A percentile compares a stretch with the other conserved stretches of the same genome.
Conservation (phyloP, 139 green algal genomes). For the Axilococcus clingmanii region DNA sequence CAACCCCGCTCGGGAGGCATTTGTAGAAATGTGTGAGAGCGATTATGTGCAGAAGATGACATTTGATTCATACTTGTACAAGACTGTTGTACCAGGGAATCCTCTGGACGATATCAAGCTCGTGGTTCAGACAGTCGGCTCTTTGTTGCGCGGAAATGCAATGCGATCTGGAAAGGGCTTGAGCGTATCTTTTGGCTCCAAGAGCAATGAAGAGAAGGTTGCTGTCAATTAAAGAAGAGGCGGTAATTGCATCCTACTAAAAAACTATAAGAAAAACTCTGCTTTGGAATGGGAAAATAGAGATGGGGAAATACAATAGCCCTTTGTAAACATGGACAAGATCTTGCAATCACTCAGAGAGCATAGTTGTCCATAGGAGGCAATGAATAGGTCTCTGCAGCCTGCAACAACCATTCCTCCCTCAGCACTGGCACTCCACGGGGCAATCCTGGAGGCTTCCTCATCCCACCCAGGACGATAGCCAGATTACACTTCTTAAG, state of each 20-base stretch:
- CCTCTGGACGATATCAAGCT: slow-evolving; percentile 97
- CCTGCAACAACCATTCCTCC: slow-evolving; percentile 25
- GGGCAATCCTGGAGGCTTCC: not conserved
- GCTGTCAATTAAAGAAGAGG: slow-evolving; percentile 1
- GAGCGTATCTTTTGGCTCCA: slow-evolving; percentile 59
- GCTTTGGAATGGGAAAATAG: no score
- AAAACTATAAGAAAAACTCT: slow-evolving; percentile 1
- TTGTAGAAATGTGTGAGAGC: slow-evolving; percentile 97
- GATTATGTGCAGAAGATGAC: slow-evolving; percentile 99
- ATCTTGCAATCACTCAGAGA: no score
- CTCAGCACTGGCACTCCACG: slow-evolving; percentile 7
- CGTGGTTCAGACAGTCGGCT: slow-evolving; percentile 75
- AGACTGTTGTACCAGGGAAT: slow-evolving; percentile 98
- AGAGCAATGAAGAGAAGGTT: slow-evolving; percentile 14
- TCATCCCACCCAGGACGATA: slow-evolving; percentile 12
- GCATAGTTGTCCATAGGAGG: slow-evolving; percentile 6
- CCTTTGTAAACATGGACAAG: no score
- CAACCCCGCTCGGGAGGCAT: slow-evolving; percentile 97
- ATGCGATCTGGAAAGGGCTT: slow-evolving; percentile 62
- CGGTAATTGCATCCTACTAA: no score
- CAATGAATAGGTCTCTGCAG: slow-evolving; percentile 11
- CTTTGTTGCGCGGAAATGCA: slow-evolving; percentile 86
- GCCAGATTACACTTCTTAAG: slow-evolving; percentile 14
- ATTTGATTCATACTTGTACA: slow-evolving; percentile 99
- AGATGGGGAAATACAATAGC: no score